Percentiles rank a stretch among this genome's conserved stretches.
Conservation (phyloP, 2,329 filamentous ascomycete species). For the Epichloe amarillans region DNA sequence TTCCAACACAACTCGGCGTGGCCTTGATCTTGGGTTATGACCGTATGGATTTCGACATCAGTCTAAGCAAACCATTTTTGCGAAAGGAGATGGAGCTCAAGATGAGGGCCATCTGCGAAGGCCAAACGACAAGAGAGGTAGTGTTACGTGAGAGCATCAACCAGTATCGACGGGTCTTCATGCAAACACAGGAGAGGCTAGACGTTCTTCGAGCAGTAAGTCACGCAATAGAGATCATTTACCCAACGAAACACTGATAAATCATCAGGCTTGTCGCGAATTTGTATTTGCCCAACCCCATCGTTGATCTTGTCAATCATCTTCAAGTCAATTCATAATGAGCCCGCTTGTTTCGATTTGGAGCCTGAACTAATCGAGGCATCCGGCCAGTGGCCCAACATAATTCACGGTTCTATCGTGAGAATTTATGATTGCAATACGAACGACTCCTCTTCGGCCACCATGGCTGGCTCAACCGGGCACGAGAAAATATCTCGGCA, state of each 20-base stretch:
- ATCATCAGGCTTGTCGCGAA: slow-evolving; percentile 23
- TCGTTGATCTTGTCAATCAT: not conserved
- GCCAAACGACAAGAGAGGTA: slow-evolving; percentile 56
- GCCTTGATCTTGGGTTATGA: slow-evolving; percentile 92
- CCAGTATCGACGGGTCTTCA: slow-evolving; percentile 78
- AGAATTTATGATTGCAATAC: not conserved
- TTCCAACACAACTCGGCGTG: slow-evolving; percentile 82
- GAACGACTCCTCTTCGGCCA: not conserved
- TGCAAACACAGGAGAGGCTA: slow-evolving; percentile 66
- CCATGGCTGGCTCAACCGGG: not conserved
- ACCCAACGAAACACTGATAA: not conserved
- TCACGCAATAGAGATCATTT: slow-evolving; percentile 9
- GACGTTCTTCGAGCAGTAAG: slow-evolving; percentile 49
- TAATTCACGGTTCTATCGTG: not conserved
- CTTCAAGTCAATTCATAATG: not conserved
- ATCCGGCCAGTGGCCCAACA: not conserved
- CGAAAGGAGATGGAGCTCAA: slow-evolving; percentile 95
- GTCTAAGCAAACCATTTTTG: slow-evolving; percentile 87
- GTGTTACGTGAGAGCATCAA: slow-evolving; percentile 74
- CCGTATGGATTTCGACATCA: slow-evolving; percentile 82
- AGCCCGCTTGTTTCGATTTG: too few species aligned
- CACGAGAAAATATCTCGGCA: not conserved
- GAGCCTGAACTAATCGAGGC: not conserved
- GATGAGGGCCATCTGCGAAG: slow-evolving; percentile 95
- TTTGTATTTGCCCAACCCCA: slow-evolving; percentile 19